Evolutionary conservation across 257 asterid species (phyloP), one percentile per base, ranked within the genome.

Genomic region (Petunia secreta): DNA sequence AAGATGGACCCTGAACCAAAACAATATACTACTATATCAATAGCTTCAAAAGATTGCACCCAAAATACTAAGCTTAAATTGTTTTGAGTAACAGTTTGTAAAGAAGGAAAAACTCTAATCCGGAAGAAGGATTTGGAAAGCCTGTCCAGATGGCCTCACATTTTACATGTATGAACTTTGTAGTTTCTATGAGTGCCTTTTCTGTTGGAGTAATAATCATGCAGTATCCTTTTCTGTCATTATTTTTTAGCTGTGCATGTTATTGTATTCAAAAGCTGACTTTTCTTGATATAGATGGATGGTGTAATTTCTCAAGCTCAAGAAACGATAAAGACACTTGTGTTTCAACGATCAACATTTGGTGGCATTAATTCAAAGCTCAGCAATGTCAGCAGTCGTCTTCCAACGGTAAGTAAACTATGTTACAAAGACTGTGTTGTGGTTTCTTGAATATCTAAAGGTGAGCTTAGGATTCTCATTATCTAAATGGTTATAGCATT

Each of bases 341-440:
- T 91, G 80, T 92, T 92, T 85, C 99, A 95, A 81, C 92, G 99
- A 34, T 93, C 98, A 40, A 93, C 97, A 39, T 95, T 95, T 79
- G 98, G 98, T 63, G 97, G 96, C 81, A 92, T 95, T 83, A 90
- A 91, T 80, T 87, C 91, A 43, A 95, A 95, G 89, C 95, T 95
- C 82, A 91, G 98, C 84, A 95, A 93, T 82, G 91, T 95, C 87
- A 87, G 98, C 92, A 95, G 96, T 87, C 97, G 97, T 82, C 97
- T 95, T 83, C 99, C 99, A 9, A 91, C 92, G 59, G 99, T 95
- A 88, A 84, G 95, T 75, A 83, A 77, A 50, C 62, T 73, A 11
- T 10, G 46, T 34, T 69, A 16, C 10, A 16, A 34, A 54, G 41
- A 46, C 77, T 41, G 6, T 8, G 4, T 34, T 34, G 48, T 73